Percentiles rank a stretch among this genome's conserved stretches.
These are phyloP conservation scores for Oryza brachyantha DNA, from an alignment of 176 grass and related monocot genomes.

Conservation along the genomic window DNA sequence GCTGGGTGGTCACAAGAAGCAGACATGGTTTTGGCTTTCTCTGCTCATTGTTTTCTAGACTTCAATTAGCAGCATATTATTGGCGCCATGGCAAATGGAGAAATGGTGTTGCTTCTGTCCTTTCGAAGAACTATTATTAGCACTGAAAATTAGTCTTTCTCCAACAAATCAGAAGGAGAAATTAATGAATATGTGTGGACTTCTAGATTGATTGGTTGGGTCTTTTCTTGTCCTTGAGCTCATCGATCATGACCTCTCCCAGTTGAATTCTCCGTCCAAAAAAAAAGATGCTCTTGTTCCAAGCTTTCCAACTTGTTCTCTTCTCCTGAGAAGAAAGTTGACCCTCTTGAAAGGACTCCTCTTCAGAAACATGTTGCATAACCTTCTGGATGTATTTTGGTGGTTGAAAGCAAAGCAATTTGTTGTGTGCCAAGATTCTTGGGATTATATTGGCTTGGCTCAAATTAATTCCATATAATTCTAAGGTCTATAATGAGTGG, in stretches of 20 bases:
- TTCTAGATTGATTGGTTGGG: neutral
- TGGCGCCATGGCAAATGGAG: neutral
- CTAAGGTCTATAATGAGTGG: too few relatives aligned
- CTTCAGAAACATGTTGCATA: neutral
- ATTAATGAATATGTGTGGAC: neutral
- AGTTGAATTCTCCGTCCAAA: constrained; percentile 1
- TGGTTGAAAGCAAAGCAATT: too few relatives aligned
- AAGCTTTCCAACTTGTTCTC: neutral
- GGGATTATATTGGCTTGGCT: too few relatives aligned
- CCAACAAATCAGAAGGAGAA: neutral
- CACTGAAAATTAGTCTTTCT: neutral
- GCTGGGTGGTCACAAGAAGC: neutral
- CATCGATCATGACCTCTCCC: neutral
- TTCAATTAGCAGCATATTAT: neutral
- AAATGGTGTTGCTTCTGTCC: neutral
- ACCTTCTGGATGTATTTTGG: neutral
- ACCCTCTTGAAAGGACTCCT: neutral
- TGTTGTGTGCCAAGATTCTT: too few relatives aligned
- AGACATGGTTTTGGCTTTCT: neutral
- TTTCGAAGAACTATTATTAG: neutral
- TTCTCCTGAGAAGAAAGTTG: neutral
- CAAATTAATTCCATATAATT: too few relatives aligned
- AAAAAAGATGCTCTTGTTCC: neutral
- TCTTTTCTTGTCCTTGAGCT: neutral
- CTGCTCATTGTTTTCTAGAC: neutral